A percentile compares a stretch with the other conserved stretches of the same genome.
phyloP scores from a whole-genome alignment of 345 rosid genomes.

The Citrus reticulata region DNA sequence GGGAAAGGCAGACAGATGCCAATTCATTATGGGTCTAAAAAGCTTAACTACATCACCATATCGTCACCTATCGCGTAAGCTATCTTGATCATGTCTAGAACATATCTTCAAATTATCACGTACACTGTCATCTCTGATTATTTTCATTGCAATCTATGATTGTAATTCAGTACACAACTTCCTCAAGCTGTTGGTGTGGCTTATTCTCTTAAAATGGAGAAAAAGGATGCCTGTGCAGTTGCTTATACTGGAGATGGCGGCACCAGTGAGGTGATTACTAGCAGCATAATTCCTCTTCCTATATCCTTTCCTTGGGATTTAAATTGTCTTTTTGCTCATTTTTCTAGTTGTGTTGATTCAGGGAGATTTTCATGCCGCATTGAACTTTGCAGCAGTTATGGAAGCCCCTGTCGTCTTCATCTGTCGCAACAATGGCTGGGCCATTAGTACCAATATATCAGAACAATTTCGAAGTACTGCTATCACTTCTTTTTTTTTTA shows the following conservation, averaged over 20 bases:
- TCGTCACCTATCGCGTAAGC: constrained; percentile 78
- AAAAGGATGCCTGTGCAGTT: constrained; percentile 60
- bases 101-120: too few relatives aligned
- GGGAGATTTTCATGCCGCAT: constrained; percentile 90
- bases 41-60: constrained; percentile 62
- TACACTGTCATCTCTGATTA: neutral
- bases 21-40: constrained; percentile 68
- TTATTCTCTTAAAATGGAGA: constrained; percentile 72
- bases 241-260: constrained; percentile 72
- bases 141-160: neutral
- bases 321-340: neutral
- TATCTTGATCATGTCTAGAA: neutral
- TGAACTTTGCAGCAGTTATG: constrained; percentile 85
- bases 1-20: constrained; percentile 94
- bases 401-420: constrained; percentile 70
- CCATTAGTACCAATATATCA: constrained; percentile 66
- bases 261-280: constrained; percentile 60
- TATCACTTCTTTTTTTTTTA: neutral
- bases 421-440: constrained; percentile 92
- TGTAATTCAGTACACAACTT: constrained; percentile 60
- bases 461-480: constrained; percentile 75
- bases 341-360: constrained; percentile 13
- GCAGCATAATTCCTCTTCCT: too few relatives aligned
- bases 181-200: constrained; percentile 82
- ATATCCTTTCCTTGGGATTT: neutral